Conservation (phyloP, 208 protist species). For the Leishmania tropica region DNA sequence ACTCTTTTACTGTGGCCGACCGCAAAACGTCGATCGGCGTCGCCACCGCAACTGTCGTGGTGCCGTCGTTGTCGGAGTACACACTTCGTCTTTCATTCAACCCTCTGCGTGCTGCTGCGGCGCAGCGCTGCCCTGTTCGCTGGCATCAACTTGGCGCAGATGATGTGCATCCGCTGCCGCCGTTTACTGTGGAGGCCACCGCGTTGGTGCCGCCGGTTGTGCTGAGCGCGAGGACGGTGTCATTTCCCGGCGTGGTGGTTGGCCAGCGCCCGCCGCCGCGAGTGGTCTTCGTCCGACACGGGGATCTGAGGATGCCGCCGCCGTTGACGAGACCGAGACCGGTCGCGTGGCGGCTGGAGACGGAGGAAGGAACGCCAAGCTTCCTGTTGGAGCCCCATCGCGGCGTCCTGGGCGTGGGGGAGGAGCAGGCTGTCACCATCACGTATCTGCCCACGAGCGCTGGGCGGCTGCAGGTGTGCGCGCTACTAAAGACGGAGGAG, state of each 20-base stretch:
- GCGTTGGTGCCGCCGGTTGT: conserved; percentile 40
- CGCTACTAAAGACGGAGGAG: conserved; percentile 68
- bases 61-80: conserved; percentile 31
- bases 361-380: conserved; percentile 12
- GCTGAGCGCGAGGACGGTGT: conserved; percentile 34
- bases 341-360: conserved; percentile 27
- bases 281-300: conserved; percentile 50
- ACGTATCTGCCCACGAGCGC: conserved; percentile 67
- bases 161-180: conserved; percentile 65
- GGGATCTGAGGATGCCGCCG: conserved; percentile 20
- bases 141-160: conserved; percentile 80
- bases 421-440: conserved; percentile 60
- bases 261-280: conserved; percentile 50
- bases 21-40: background rate
- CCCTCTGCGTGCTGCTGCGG: conserved; percentile 14
- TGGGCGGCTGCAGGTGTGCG: conserved; percentile 29
- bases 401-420: conserved; percentile 54
- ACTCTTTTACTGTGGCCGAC: conserved; percentile 9
- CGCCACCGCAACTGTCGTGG: conserved; percentile 11
- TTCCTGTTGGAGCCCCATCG: conserved; percentile 71
- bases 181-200: conserved; percentile 53
- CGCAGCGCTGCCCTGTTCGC: conserved; percentile 40
- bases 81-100: conserved; percentile 27
- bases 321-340: conserved; percentile 19
- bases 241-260: conserved; percentile 65